Conservation (phyloP, 352 stramenopile genomes). For the Pythium apleroticum region DNA sequence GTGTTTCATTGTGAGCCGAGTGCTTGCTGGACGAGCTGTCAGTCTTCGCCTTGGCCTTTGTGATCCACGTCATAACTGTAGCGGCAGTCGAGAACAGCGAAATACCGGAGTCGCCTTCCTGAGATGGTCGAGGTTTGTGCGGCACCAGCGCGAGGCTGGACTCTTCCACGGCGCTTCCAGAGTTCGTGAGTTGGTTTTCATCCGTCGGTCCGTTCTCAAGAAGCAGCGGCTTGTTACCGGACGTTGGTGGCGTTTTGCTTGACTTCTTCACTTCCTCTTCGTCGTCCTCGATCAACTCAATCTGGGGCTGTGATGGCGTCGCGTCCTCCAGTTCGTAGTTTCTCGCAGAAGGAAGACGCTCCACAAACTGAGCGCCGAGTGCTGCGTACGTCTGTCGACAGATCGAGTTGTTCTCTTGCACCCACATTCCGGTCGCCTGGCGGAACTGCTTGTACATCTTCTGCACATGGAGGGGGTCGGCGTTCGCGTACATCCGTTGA, state of each 20-base stretch:
- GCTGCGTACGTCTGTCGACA: conserved; percentile 74
- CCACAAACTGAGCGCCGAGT: conserved; percentile 65
- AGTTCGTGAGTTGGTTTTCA: conserved; percentile 4
- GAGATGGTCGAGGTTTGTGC: conserved; percentile 9
- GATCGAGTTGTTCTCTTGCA: conserved; percentile 83
- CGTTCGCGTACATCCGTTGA: conserved; percentile 85
- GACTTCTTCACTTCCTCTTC: conserved; percentile 13
- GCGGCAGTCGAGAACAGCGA: conserved; percentile 45
- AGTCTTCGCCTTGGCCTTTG: conserved; percentile 43
- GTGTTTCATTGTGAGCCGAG: neutral
- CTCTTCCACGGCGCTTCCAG: conserved; percentile 3
- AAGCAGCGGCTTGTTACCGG: conserved; percentile 20
- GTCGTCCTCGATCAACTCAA: conserved; percentile 25
- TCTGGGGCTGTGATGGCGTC: conserved; percentile 14
- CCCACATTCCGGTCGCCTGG: conserved; percentile 79
- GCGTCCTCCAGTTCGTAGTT: conserved; percentile 20
- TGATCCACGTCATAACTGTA: conserved; percentile 67
- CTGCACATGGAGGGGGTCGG: conserved; percentile 76
- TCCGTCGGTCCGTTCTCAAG: conserved; percentile 18
- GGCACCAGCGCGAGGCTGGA: conserved; percentile 22
- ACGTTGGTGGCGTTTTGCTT: conserved; percentile 9
- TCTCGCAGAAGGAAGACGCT: conserved; percentile 27
- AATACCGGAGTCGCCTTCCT: conserved; percentile 27
- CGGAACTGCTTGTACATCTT: conserved; percentile 89
- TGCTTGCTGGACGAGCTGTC: conserved; percentile 19